phyloP scores from a whole-genome alignment of 108 stramenopile species.

The Nitzschia sp. region DNA sequence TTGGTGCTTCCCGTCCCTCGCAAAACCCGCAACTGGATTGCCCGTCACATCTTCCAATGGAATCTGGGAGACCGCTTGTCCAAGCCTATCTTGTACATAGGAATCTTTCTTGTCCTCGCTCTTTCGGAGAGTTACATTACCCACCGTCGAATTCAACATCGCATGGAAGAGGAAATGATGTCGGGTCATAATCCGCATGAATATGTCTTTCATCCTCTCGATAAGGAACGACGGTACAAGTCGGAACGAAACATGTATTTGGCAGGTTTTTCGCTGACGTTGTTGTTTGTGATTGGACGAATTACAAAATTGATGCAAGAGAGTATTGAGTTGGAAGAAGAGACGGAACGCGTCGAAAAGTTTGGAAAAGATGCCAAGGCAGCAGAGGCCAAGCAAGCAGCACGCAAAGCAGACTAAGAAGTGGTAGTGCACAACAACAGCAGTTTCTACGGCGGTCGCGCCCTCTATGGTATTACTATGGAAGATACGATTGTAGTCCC shows the following conservation, averaged over 20 bases:
- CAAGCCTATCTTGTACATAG: slow-evolving; percentile 21
- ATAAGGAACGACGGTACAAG: slow-evolving; percentile 29
- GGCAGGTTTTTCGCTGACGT: slow-evolving; percentile 35
- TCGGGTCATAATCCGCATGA: slow-evolving; percentile 3
- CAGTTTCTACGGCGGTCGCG: too few species aligned
- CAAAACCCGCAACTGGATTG: slow-evolving; percentile 25
- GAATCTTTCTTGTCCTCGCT: slow-evolving; percentile 14
- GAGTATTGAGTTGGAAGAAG: slow-evolving; percentile 24
- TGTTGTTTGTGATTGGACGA: slow-evolving; percentile 37
- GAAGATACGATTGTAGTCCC: too few species aligned
- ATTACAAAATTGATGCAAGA: slow-evolving; percentile 32
- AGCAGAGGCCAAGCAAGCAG: slow-evolving; percentile 5
- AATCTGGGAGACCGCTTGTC: slow-evolving; percentile 15
- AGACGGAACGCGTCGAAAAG: slow-evolving; percentile 19
- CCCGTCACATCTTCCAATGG: slow-evolving; percentile 20
- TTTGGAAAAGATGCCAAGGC: slow-evolving; percentile 2
- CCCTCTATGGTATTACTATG: too few species aligned
- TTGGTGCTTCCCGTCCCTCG: slow-evolving; percentile 33
- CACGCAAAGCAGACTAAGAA: slow-evolving; percentile 5
- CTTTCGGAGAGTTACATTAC: slow-evolving; percentile 18
- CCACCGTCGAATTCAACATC: neutral
- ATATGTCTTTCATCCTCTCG: slow-evolving; percentile 11
- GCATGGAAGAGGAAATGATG: slow-evolving; percentile 18
- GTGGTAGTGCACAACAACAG: too few species aligned
- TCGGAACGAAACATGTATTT: slow-evolving; percentile 34